A percentile compares a stretch with the other conserved stretches of the same genome.
Conservation (phyloP, 2,329 filamentous ascomycete genomes). For the Beauveria brongniartii region DNA sequence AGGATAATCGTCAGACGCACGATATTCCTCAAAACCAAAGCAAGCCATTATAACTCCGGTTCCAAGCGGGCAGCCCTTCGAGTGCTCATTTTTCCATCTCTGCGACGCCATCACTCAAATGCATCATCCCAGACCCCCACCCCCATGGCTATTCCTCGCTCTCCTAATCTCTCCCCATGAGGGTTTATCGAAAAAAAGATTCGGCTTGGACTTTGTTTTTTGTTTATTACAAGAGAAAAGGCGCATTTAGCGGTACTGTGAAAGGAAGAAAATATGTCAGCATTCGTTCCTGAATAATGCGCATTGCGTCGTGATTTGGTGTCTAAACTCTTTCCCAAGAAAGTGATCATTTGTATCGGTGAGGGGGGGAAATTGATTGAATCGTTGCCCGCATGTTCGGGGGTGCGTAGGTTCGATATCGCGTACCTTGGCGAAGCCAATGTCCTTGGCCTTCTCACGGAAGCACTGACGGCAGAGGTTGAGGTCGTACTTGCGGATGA, state of each 20-base stretch:
- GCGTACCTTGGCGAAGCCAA: conserved; percentile 64
- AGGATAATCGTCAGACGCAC: conserved; percentile 35
- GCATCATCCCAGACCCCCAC: not conserved
- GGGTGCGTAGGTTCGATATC: conserved; percentile 4
- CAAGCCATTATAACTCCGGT: conserved; percentile 38
- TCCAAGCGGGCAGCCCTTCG: conserved; percentile 35
- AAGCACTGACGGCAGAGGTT: conserved; percentile 79
- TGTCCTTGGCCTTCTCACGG: conserved; percentile 65
- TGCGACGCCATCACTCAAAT: conserved; percentile 24
- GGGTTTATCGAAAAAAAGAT: conserved; percentile 9
- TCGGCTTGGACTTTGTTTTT: conserved; percentile 10
- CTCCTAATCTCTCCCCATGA: conserved; percentile 5
- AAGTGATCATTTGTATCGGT: not conserved
- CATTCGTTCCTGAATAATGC: conserved; percentile 13
- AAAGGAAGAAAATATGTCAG: conserved; percentile 10
- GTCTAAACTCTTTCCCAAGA: not conserved
- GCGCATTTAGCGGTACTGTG: conserved; percentile 30
- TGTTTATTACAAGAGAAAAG: not conserved
- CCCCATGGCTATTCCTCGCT: conserved; percentile 11
- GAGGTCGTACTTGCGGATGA: conserved; percentile 99
- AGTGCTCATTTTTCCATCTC: conserved; percentile 19
- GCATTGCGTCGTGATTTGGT: not conserved
- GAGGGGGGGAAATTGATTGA: not conserved
- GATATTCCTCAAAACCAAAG: conserved; percentile 34
- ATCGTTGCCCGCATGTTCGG: not conserved